Evolutionary conservation across 2,329 filamentous ascomycete genomes (phyloP).

Genomic region (Coniochaeta sp.): DNA sequence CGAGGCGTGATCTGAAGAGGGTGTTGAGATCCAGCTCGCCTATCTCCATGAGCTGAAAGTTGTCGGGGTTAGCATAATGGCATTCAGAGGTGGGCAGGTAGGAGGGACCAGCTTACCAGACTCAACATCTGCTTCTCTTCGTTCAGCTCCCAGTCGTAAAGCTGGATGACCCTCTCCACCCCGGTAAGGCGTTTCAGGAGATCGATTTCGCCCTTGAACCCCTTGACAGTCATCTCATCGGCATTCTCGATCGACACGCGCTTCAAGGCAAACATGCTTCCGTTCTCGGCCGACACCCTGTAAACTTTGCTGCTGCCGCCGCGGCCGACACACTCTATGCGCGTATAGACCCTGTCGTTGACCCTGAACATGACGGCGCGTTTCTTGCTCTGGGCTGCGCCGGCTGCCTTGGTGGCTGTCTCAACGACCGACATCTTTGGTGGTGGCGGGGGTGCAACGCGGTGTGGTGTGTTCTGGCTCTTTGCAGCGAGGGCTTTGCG

Average conservation of each 20-base stretch:
- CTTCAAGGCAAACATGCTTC: slow-evolving; percentile 91
- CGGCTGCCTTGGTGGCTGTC: slow-evolving; percentile 75
- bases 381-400: slow-evolving; percentile 65
- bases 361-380: slow-evolving; percentile 78
- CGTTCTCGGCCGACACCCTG: slow-evolving; percentile 93
- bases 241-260: slow-evolving; percentile 84
- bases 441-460: slow-evolving; percentile 67
- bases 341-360: slow-evolving; percentile 85
- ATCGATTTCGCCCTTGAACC: slow-evolving; percentile 94
- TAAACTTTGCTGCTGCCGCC: slow-evolving; percentile 94
- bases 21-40: slow-evolving; percentile 90
- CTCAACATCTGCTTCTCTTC: slow-evolving; percentile 82
- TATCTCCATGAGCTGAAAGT: slow-evolving; percentile 79
- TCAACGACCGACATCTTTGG: slow-evolving; percentile 98
- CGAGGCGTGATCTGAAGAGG: slow-evolving; percentile 67
- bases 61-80: not conserved
- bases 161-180: slow-evolving; percentile 81
- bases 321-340: slow-evolving; percentile 82
- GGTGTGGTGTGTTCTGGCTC: slow-evolving; percentile 63
- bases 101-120: slow-evolving; percentile 56
- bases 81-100: not conserved
- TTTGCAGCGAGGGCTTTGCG: slow-evolving; percentile 47
- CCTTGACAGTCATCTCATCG: slow-evolving; percentile 73
- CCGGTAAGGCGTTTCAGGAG: slow-evolving; percentile 73
- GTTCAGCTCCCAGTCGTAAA: slow-evolving; percentile 92